These are phyloP conservation scores for Cladosporium sphaerospermum DNA, from an alignment of 2,329 filamentous ascomycete genomes.

Conservation along the genomic window DNA sequence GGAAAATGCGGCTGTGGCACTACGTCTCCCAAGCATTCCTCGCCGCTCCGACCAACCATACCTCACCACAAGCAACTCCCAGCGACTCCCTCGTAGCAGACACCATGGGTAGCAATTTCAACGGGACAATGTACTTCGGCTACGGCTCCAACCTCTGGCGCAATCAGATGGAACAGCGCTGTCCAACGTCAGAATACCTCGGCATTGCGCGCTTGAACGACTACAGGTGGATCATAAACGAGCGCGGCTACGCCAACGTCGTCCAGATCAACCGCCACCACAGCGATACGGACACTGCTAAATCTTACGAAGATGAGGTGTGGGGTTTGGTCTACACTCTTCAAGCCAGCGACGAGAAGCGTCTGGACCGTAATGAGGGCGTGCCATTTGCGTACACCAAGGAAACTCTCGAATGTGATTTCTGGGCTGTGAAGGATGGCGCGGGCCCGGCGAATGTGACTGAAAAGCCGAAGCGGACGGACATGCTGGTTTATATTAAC, in stretches of 20 bases:
- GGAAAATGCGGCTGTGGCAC: slow-evolving; percentile 3
- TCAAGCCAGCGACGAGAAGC: slow-evolving; percentile 43
- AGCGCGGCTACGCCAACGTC: slow-evolving; percentile 64
- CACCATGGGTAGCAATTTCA: slow-evolving; percentile 1
- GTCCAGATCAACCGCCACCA: slow-evolving; percentile 29
- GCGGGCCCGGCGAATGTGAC: slow-evolving; percentile 19
- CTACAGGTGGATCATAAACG: slow-evolving; percentile 62
- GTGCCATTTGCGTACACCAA: slow-evolving; percentile 58
- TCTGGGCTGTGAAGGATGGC: slow-evolving; percentile 32
- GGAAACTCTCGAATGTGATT: slow-evolving; percentile 39
- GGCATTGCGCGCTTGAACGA: slow-evolving; percentile 52
- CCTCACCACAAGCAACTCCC: not conserved
- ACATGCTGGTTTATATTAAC: slow-evolving; percentile 58
- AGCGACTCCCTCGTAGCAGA: not conserved
- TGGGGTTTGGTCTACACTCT: slow-evolving; percentile 55
- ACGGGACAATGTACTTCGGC: slow-evolving; percentile 56
- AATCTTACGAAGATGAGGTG: slow-evolving; percentile 37
- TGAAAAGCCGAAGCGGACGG: slow-evolving; percentile 18
- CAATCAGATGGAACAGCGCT: slow-evolving; percentile 58
- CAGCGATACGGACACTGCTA: not conserved
- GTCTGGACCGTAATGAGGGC: slow-evolving; percentile 54
- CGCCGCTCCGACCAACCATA: not conserved
- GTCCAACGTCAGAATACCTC: slow-evolving; percentile 49
- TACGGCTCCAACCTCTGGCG: slow-evolving; percentile 66
- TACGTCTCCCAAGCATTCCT: slow-evolving; percentile 7